Percentiles rank a stretch among this genome's conserved stretches.
These are phyloP conservation scores for Amaranthus hypochondriacus DNA, from an alignment of 148 eudicot genomes.

Conservation along the genomic window DNA sequence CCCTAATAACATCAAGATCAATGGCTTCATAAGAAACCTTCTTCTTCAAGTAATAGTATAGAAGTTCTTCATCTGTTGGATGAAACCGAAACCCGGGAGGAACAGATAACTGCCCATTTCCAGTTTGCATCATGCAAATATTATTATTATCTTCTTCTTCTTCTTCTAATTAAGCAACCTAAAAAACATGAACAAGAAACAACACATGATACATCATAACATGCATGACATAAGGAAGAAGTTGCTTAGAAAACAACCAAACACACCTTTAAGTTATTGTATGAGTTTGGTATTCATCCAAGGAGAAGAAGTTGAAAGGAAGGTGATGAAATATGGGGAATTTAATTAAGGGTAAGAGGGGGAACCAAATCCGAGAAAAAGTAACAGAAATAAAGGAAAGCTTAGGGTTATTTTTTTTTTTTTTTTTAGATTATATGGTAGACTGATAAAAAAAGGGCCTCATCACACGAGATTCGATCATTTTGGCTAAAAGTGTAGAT, in stretches of 20 bases:
- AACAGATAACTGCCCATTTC: constrained; percentile 41
- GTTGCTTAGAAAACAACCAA: not conserved
- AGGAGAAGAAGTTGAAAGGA: not conserved
- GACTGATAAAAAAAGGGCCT: no score
- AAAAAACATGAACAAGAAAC: constrained; percentile 1
- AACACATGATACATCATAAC: not conserved
- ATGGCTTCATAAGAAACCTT: constrained; percentile 91
- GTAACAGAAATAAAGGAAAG: constrained; percentile 40
- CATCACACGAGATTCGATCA: no score
- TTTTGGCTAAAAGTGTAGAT: no score
- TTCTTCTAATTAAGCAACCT: not conserved
- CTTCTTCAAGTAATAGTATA: constrained; percentile 81
- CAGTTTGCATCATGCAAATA: constrained; percentile 40
- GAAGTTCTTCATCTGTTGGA: constrained; percentile 91
- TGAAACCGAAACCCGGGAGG: constrained; percentile 97
- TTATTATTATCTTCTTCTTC: constrained; percentile 15
- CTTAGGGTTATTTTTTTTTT: not conserved
- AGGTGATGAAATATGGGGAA: constrained; percentile 4
- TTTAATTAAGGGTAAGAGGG: constrained; percentile 13
- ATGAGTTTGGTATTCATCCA: not conserved
- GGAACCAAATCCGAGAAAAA: constrained; percentile 26
- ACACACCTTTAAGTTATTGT: not conserved
- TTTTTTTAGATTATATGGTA: no score
- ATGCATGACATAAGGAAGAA: not conserved
- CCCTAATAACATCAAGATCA: constrained; percentile 88